Percentiles rank a stretch among this genome's conserved stretches.
Evolutionary conservation across 1,284 basidiomycete species (phyloP).

Genomic region (Ustilago bromivora): DNA sequence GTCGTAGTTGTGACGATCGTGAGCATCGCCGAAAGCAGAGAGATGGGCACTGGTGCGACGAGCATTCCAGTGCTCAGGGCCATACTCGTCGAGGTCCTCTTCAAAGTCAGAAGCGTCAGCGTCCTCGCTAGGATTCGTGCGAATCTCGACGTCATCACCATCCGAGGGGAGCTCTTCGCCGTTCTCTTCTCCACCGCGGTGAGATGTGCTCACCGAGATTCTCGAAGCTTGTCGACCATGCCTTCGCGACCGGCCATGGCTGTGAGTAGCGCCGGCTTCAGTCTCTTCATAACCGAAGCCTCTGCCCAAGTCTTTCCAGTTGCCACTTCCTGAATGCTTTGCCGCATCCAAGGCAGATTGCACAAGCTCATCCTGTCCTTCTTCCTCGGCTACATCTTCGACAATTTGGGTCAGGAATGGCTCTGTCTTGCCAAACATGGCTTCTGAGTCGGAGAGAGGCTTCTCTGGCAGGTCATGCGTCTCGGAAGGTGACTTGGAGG

Average conservation of each 20-base stretch:
- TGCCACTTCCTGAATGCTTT: constrained; percentile 15
- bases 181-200: constrained; percentile 28
- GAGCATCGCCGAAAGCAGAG: constrained; percentile 25
- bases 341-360: not conserved
- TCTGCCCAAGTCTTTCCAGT: constrained; percentile 55
- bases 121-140: constrained; percentile 63
- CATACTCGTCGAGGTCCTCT: constrained; percentile 39
- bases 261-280: not conserved
- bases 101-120: constrained; percentile 59
- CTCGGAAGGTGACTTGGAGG: constrained; percentile 32
- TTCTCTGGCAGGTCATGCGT: constrained; percentile 21
- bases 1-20: constrained; percentile 14
- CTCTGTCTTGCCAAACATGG: constrained; percentile 5
- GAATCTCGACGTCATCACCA: constrained; percentile 45
- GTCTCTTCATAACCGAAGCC: constrained; percentile 61
- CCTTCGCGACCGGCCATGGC: not conserved
- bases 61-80: constrained; percentile 31
- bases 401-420: constrained; percentile 26
- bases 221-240: constrained; percentile 41
- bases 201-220: constrained; percentile 42
- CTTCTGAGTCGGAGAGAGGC: constrained; percentile 38
- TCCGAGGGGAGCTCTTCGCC: constrained; percentile 22
- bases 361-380: not conserved
- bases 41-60: constrained; percentile 28
- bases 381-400: constrained; percentile 31